These are phyloP conservation scores for Trametes meyenii DNA, from an alignment of 768 basidiomycete species.

Conservation along the genomic window DNA sequence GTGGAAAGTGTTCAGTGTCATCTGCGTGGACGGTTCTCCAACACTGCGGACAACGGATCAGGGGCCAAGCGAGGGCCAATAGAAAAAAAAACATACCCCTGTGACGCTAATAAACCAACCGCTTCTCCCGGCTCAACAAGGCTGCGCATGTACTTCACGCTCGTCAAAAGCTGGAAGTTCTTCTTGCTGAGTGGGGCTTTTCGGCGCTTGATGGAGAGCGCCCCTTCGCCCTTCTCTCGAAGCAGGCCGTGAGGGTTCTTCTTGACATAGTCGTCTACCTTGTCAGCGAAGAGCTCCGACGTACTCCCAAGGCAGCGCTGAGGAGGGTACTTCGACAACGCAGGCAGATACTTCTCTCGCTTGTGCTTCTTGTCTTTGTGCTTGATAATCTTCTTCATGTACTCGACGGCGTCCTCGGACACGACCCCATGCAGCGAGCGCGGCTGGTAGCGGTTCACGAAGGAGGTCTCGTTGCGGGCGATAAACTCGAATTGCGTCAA, in stretches of 20 bases:
- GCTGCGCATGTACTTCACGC: constrained; percentile 90
- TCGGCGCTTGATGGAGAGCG: constrained; percentile 45
- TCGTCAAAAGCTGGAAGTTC: constrained; percentile 82
- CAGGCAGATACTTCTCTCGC: constrained; percentile 66
- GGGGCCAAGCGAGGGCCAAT: neutral
- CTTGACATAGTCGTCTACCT: constrained; percentile 77
- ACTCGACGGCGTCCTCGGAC: constrained; percentile 61
- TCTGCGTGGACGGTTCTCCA: constrained; percentile 98
- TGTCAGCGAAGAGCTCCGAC: constrained; percentile 87
- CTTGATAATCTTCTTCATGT: constrained; percentile 94
- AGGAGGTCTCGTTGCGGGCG: constrained; percentile 79
- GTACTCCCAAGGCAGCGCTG: constrained; percentile 83
- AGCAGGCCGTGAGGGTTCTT: constrained; percentile 65
- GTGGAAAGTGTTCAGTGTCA: constrained; percentile 99
- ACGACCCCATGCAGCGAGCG: constrained; percentile 56
- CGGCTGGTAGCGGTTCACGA: constrained; percentile 74
- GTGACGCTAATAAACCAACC: constrained; percentile 95
- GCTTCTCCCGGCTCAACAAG: constrained; percentile 97
- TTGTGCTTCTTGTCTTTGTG: constrained; percentile 50
- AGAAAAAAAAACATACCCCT: constrained; percentile 69
- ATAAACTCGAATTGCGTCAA: constrained; percentile 93
- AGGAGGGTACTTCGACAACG: constrained; percentile 76
- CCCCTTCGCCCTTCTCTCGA: constrained; percentile 45
- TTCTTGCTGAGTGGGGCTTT: constrained; percentile 49
- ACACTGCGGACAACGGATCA: constrained; percentile 53